Evolutionary conservation across 306 rosid genomes (phyloP).

Genomic region (Cicer judaicum): DNA sequence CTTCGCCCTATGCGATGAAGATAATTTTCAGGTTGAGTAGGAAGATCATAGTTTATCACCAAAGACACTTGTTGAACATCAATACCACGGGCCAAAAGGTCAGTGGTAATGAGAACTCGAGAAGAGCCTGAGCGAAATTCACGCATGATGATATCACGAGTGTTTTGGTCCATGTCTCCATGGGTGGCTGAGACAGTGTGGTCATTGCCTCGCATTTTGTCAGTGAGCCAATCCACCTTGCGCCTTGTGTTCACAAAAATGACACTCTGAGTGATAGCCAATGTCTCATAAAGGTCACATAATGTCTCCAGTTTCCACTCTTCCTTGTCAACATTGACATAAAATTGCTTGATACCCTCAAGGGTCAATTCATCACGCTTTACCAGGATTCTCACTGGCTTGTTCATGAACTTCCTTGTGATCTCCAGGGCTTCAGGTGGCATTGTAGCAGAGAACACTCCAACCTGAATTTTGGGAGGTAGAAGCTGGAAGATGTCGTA

Average conservation of each 20-base stretch:
- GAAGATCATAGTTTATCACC: conserved; percentile 86
- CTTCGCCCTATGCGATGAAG: conserved; percentile 95
- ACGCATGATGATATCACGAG: conserved; percentile 91
- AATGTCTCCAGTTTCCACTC: conserved; percentile 96
- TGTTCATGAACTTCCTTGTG: conserved; percentile 94
- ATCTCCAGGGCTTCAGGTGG: conserved; percentile 96
- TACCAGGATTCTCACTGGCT: conserved; percentile 88
- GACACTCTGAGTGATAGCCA: conserved; percentile 93
- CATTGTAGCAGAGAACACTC: conserved; percentile 96
- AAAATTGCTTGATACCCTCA: conserved; percentile 93
- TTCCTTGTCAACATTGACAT: conserved; percentile 84
- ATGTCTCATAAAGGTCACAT: conserved; percentile 86
- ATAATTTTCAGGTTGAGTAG: conserved; percentile 93
- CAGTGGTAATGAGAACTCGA: conserved; percentile 90
- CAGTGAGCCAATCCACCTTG: conserved; percentile 98
- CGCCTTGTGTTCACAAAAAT: conserved; percentile 92
- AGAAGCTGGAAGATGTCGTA: conserved; percentile 92
- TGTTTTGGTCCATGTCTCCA: conserved; percentile 98
- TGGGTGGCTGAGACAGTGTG: conserved; percentile 95
- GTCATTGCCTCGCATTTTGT: conserved; percentile 89
- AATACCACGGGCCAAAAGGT: conserved; percentile 93
- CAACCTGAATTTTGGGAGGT: conserved; percentile 87
- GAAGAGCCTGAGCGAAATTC: conserved; percentile 96
- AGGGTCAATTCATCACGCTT: conserved; percentile 95
- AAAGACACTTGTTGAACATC: conserved; percentile 96